phyloP scores from a whole-genome alignment of 2,329 filamentous ascomycete genomes.

The Ustulina deusta region DNA sequence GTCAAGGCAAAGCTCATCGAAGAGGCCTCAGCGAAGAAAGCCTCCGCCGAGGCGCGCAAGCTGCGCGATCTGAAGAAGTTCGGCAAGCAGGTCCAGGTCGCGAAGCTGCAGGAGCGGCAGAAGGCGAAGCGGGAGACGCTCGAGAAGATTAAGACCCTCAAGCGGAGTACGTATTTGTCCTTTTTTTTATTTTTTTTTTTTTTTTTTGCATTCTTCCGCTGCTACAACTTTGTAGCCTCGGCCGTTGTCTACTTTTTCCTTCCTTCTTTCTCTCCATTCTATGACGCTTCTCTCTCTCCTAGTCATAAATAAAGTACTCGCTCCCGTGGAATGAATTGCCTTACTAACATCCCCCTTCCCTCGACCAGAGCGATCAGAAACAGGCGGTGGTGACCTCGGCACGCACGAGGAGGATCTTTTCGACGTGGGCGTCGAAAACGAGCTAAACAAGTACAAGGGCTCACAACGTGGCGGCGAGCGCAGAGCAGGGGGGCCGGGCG shows the following conservation, averaged over 20 bases:
- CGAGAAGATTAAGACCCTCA: slow-evolving; percentile 94
- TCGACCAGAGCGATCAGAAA: slow-evolving; percentile 81
- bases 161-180: slow-evolving; percentile 81
- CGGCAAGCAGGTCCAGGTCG: slow-evolving; percentile 96
- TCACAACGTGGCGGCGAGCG: slow-evolving; percentile 56
- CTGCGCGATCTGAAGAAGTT: slow-evolving; percentile 98
- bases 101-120: slow-evolving; percentile 92
- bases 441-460: slow-evolving; percentile 63
- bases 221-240: background rate
- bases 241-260: background rate
- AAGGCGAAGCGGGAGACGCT: slow-evolving; percentile 93
- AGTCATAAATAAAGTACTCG: background rate
- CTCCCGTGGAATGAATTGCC: background rate
- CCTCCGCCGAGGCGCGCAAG: slow-evolving; percentile 88
- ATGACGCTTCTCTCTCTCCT: background rate
- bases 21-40: slow-evolving; percentile 92
- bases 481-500: slow-evolving; percentile 60
- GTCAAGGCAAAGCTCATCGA: slow-evolving; percentile 94
- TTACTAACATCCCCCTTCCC: slow-evolving; percentile 27
- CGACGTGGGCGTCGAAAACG: slow-evolving; percentile 84
- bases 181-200: background rate
- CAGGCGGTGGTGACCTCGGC: slow-evolving; percentile 67
- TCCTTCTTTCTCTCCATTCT: background rate
- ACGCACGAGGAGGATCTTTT: slow-evolving; percentile 88
- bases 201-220: background rate